phyloP scores from a whole-genome alignment of 2,329 filamentous ascomycete genomes.

The Aspergillus uvarum region DNA sequence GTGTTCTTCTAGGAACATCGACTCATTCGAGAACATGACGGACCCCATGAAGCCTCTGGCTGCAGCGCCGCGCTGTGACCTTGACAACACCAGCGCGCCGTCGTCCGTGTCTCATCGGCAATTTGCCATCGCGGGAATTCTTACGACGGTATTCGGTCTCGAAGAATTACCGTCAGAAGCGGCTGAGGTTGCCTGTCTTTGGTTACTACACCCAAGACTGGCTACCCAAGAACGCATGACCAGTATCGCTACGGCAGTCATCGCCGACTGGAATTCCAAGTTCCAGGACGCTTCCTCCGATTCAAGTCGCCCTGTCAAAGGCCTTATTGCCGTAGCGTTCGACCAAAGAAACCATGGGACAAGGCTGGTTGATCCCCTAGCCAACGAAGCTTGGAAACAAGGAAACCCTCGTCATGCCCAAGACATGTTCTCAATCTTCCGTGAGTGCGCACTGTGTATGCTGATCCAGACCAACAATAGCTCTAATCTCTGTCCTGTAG shows the following conservation, averaged over 20 bases:
- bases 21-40: slow-evolving; percentile 27
- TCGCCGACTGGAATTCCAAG: slow-evolving; percentile 66
- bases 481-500: slow-evolving; percentile 28
- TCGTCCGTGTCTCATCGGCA: slow-evolving; percentile 61
- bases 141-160: slow-evolving; percentile 78
- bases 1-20: neutral
- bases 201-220: slow-evolving; percentile 82
- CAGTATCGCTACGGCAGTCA: slow-evolving; percentile 66
- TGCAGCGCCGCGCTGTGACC: slow-evolving; percentile 21
- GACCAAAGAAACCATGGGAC: slow-evolving; percentile 92
- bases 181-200: slow-evolving; percentile 70
- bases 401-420: slow-evolving; percentile 81
- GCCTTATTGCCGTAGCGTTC: slow-evolving; percentile 78
- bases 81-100: slow-evolving; percentile 10
- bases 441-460: slow-evolving; percentile 43
- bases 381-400: slow-evolving; percentile 75
- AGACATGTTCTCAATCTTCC: slow-evolving; percentile 84
- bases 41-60: slow-evolving; percentile 37
- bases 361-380: slow-evolving; percentile 62
- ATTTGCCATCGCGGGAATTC: slow-evolving; percentile 73
- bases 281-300: slow-evolving; percentile 31
- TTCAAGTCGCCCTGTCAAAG: slow-evolving; percentile 42
- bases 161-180: slow-evolving; percentile 64
- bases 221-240: slow-evolving; percentile 72
- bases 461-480: neutral